Evolutionary conservation across 1,139 yeast species (phyloP), one percentile per base, ranked within the genome.

Genomic region (Candida anutae): DNA sequence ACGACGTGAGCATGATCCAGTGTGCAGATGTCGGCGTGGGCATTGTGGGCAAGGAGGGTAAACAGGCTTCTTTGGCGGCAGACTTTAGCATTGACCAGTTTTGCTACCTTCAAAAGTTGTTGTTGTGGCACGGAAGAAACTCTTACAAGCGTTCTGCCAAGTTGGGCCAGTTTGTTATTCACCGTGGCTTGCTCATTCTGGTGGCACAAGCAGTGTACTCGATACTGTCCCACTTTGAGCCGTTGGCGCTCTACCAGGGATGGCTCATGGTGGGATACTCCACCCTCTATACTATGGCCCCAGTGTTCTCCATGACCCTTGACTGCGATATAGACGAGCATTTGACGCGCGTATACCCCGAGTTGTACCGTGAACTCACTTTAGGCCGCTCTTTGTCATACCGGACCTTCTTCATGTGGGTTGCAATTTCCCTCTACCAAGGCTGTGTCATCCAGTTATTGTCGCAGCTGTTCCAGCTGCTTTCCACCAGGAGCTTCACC

Each of bases 11-110:
- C 45, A 93, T 93, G 99, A 93, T 93, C 42, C 98, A 90, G 56
- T 83, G 94, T 43, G 98, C 99, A 0, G 95, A 93, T 58, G 95
- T 93, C 8, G 99, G 99, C 32, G 95, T 93, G 22, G 99, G 99
- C 30, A 90, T 93, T 42, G 98, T 90, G 15, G 99, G 99, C 23
- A 93, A 93, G 50, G 99, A 93, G 54, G 99, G 99, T 16, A 80
- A 80, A 41, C 99, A 93, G 52, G 98, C 98, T 0, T 85, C 96
- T 1, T 62, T 93, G 30, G 95, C 97, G 3, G 98, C 98, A 0
- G 99, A 93, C 55, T 93, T 88, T 53, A 84, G 95, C 21, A 76
- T 93, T 30, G 81, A 87, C 23, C 95, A 88, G 54, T 93, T 93
- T 51, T 84, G 94, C 46, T 85, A 84, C 51, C 58, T 93, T 36